A percentile compares a stretch with the other conserved stretches of the same genome.
phyloP scores from a whole-genome alignment of 768 basidiomycete genomes.

The Candolleomyces aberdarensis region DNA sequence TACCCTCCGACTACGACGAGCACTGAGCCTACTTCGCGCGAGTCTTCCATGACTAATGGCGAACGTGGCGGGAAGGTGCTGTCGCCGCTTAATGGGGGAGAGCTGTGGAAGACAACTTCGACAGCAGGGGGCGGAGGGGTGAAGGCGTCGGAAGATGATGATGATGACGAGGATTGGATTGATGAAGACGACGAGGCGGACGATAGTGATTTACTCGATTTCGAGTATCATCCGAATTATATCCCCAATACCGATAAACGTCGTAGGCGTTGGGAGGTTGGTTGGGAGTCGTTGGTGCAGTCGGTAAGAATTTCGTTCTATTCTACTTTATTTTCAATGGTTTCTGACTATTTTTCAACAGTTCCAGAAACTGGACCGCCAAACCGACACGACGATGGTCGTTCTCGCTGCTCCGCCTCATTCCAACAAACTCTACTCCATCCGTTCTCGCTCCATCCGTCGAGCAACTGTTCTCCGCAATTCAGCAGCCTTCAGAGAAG shows the following conservation, averaged over 20 bases:
- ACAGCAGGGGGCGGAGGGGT: slow-evolving; percentile 4
- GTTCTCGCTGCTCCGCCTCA: slow-evolving; percentile 75
- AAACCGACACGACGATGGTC: slow-evolving; percentile 77
- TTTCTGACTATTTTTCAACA: slow-evolving; percentile 21
- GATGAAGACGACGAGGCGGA: slow-evolving; percentile 72
- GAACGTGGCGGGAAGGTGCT: too few relatives aligned
- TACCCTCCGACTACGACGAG: slow-evolving; percentile 21
- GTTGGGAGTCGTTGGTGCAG: slow-evolving; percentile 73
- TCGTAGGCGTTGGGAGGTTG: slow-evolving; percentile 67
- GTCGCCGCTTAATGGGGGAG: too few relatives aligned
- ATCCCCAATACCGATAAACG: slow-evolving; percentile 65
- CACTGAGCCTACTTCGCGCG: slow-evolving; percentile 14
- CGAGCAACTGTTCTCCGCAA: slow-evolving; percentile 45
- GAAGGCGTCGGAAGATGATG: slow-evolving; percentile 18
- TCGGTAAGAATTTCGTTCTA: slow-evolving; percentile 45
- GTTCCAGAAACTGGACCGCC: slow-evolving; percentile 78
- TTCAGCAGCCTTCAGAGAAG: slow-evolving; percentile 46
- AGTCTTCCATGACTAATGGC: too few relatives aligned
- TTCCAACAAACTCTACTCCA: slow-evolving; percentile 57
- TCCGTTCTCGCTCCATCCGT: slow-evolving; percentile 68
- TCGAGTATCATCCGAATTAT: slow-evolving; percentile 75
- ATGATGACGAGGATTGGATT: slow-evolving; percentile 62
- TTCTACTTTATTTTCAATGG: slow-evolving; percentile 5
- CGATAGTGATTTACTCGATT: slow-evolving; percentile 65
- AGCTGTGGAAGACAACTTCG: neutral